Evolutionary conservation across 768 basidiomycete genomes (phyloP).

Genomic region (Rhodosporidiobolus odoratus): DNA sequence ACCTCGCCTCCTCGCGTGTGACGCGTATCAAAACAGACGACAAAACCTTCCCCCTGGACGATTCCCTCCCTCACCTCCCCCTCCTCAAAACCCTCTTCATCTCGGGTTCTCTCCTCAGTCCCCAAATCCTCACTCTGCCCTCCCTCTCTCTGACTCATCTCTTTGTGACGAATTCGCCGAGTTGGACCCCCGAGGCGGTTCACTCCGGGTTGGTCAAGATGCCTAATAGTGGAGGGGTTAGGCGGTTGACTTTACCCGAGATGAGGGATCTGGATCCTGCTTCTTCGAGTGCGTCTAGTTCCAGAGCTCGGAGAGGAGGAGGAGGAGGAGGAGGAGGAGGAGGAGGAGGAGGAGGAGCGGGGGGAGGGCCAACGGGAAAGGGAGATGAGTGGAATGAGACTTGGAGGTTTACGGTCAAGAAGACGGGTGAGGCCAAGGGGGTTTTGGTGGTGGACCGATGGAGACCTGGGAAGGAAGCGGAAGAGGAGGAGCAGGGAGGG

Average conservation of each 20-base stretch:
- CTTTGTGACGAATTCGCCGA: conserved; percentile 20
- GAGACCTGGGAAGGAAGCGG: background rate
- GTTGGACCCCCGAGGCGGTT: conserved; percentile 27
- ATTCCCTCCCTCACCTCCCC: conserved; percentile 20
- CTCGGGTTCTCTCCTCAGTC: conserved; percentile 30
- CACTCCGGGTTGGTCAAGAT: conserved; percentile 28
- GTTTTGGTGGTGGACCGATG: conserved; percentile 15
- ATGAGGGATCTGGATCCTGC: conserved; percentile 9
- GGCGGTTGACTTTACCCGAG: conserved; percentile 27
- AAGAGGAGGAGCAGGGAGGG: conserved; percentile 2
- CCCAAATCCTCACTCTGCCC: conserved; percentile 15
- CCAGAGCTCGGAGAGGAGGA: no score
- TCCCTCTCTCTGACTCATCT: conserved; percentile 22
- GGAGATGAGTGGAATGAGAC: conserved; percentile 23
- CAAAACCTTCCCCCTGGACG: conserved; percentile 29
- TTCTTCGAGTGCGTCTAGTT: no score
- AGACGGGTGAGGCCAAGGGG: conserved; percentile 34
- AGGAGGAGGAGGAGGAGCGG: no score
- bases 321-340: no score
- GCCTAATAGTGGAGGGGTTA: conserved; percentile 14
- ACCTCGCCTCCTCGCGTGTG: background rate
- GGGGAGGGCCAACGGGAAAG: background rate
- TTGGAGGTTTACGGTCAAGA: conserved; percentile 32
- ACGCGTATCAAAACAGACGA: no score
- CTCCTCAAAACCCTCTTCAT: conserved; percentile 25